A percentile compares a stretch with the other conserved stretches of the same genome.
Evolutionary conservation across 2,329 filamentous ascomycete species (phyloP).

Genomic region (Ceratocystis huliohia): DNA sequence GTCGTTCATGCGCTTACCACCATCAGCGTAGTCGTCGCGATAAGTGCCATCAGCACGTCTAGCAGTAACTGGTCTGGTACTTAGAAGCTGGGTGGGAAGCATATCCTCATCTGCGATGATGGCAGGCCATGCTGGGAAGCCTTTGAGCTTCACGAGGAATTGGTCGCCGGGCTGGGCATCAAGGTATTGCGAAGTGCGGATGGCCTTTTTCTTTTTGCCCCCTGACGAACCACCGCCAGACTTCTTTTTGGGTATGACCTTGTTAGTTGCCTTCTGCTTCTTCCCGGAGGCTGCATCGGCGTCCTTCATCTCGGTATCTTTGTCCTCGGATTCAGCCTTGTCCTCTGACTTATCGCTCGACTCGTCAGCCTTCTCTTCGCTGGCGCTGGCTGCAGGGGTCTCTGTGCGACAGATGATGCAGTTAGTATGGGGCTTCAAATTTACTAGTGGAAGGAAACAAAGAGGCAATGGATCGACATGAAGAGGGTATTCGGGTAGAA

Average conservation of each 20-base stretch:
- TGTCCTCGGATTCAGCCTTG: conserved; percentile 19
- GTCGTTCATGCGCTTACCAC: conserved; percentile 72
- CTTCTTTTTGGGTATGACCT: conserved; percentile 47
- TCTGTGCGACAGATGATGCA: conserved; percentile 21
- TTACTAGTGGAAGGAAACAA: not conserved
- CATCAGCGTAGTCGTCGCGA: conserved; percentile 74
- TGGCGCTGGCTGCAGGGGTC: conserved; percentile 19
- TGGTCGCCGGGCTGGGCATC: conserved; percentile 83
- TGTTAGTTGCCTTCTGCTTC: conserved; percentile 33
- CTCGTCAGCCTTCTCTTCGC: conserved; percentile 12
- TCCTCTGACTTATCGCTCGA: conserved; percentile 17
- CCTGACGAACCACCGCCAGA: conserved; percentile 56
- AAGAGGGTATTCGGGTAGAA: not conserved
- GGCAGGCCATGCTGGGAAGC: conserved; percentile 86
- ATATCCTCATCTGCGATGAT: conserved; percentile 92
- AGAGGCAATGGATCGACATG: not conserved
- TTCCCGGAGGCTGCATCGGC: conserved; percentile 30
- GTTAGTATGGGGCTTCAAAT: not conserved
- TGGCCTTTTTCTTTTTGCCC: conserved; percentile 75
- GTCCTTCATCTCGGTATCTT: conserved; percentile 21
- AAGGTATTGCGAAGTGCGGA: conserved; percentile 56
- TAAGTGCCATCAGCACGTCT: conserved; percentile 73
- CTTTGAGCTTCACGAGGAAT: conserved; percentile 87
- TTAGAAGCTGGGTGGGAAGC: conserved; percentile 67
- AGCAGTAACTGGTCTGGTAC: conserved; percentile 70